A percentile compares a stretch with the other conserved stretches of the same genome.
phyloP scores from a whole-genome alignment of 2,329 filamentous ascomycete species.

The Scleromitrula shiraiana region DNA sequence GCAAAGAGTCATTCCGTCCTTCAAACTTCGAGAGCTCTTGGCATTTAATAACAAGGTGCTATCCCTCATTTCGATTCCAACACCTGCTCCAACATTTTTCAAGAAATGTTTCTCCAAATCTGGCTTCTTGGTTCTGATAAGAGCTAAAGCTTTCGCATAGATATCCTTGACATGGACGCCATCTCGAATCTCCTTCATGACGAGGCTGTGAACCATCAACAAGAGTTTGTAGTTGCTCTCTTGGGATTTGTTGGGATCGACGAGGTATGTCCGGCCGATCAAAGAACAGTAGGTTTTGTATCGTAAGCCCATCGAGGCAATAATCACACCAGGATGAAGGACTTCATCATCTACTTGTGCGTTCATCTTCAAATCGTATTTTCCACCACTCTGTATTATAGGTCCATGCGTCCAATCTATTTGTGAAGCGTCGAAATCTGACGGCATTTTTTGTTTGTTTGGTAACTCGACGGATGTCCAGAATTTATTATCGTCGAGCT shows the following conservation, averaged over 20 bases:
- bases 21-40: conserved; percentile 76
- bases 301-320: conserved; percentile 82
- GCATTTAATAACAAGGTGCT: conserved; percentile 73
- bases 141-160: conserved; percentile 74
- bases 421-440: conserved; percentile 78
- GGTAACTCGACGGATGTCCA: conserved; percentile 73
- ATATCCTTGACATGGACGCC: conserved; percentile 82
- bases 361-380: conserved; percentile 81
- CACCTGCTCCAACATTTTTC: conserved; percentile 84
- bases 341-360: conserved; percentile 72
- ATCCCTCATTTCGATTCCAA: conserved; percentile 89
- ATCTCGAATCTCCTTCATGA: conserved; percentile 84
- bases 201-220: conserved; percentile 73
- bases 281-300: conserved; percentile 95
- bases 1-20: conserved; percentile 94
- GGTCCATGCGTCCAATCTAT: conserved; percentile 93
- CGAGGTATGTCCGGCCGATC: conserved; percentile 88
- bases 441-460: conserved; percentile 66
- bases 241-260: conserved; percentile 94
- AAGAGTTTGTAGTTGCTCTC: conserved; percentile 91
- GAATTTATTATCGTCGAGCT: conserved; percentile 89
- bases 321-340: conserved; percentile 86
- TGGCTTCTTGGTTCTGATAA: conserved; percentile 84
- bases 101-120: conserved; percentile 92
- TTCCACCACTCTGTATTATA: conserved; percentile 88